phyloP scores from a whole-genome alignment of 2,329 filamentous ascomycete genomes.

The Verticillium zaregamsianum region DNA sequence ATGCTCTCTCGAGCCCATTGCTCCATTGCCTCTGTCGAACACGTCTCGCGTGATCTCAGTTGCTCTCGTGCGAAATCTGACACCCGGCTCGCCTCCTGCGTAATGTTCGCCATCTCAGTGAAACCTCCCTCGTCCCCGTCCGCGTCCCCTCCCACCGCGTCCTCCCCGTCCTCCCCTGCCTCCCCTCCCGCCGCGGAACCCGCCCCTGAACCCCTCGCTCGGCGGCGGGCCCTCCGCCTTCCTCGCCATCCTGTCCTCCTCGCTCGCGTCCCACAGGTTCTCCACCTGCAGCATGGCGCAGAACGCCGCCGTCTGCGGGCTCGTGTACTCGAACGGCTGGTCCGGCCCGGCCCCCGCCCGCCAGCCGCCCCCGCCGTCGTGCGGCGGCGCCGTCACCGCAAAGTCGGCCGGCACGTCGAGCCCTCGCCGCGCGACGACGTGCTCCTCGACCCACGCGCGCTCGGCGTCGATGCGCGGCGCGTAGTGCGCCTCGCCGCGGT shows the following conservation, averaged over 20 bases:
- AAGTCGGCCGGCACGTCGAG: conserved; percentile 78
- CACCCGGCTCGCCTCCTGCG: no score
- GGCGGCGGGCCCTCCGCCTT: conserved; percentile 53
- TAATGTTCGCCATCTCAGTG: neutral
- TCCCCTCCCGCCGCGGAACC: conserved; percentile 25
- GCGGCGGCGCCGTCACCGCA: conserved; percentile 66
- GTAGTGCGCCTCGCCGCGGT: conserved; percentile 69
- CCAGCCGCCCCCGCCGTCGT: conserved; percentile 48
- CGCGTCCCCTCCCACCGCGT: conserved; percentile 29
- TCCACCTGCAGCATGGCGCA: conserved; percentile 73
- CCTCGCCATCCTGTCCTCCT: conserved; percentile 63
- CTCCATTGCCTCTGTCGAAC: neutral
- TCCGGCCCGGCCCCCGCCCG: conserved; percentile 53
- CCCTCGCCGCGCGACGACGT: conserved; percentile 60
- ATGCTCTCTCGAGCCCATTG: neutral
- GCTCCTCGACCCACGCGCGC: conserved; percentile 73
- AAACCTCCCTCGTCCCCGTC: conserved; percentile 29
- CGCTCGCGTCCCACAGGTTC: conserved; percentile 70
- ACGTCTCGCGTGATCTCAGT: no score
- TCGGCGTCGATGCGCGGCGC: conserved; percentile 63
- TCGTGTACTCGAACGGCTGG: conserved; percentile 78
- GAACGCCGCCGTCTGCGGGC: conserved; percentile 78
- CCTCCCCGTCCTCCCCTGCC: conserved; percentile 32
- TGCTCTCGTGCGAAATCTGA: neutral
- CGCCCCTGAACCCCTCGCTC: conserved; percentile 10